phyloP scores from a whole-genome alignment of 2,329 filamentous ascomycete species.

The Teratosphaeria gauchensis region DNA sequence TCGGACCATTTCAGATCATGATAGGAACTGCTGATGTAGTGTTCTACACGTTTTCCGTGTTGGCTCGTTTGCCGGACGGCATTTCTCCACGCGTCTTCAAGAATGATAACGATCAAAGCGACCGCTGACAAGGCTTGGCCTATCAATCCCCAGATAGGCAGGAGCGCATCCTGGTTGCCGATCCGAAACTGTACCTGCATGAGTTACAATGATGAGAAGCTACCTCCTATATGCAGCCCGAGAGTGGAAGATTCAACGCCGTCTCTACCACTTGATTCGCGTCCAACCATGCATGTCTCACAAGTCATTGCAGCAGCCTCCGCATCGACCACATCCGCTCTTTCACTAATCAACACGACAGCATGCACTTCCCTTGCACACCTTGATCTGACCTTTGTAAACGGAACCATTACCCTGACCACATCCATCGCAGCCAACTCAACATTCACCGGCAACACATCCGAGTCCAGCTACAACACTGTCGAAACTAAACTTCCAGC shows the following conservation, averaged over 20 bases:
- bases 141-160: not conserved
- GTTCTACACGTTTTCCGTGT: too few species aligned
- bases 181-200: not conserved
- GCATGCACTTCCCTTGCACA: not conserved
- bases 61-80: too few species aligned
- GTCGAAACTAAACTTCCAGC: constrained; percentile 3
- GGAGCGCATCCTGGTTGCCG: not conserved
- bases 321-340: too few species aligned
- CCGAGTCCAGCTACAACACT: constrained; percentile 4
- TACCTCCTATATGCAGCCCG: too few species aligned
- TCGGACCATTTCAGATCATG: too few species aligned
- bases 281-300: too few species aligned
- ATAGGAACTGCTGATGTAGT: too few species aligned
- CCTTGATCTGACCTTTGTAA: not conserved
- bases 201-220: too few species aligned
- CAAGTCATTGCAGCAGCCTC: too few species aligned
- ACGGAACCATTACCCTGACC: not conserved
- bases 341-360: not conserved
- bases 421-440: not conserved
- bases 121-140: not conserved
- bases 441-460: constrained; percentile 6
- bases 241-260: too few species aligned
- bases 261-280: too few species aligned
- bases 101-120: not conserved
- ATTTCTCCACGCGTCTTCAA: too few species aligned